These are phyloP conservation scores for Malus sylvestris DNA, from an alignment of 306 rosid species.

Conservation along the genomic window DNA sequence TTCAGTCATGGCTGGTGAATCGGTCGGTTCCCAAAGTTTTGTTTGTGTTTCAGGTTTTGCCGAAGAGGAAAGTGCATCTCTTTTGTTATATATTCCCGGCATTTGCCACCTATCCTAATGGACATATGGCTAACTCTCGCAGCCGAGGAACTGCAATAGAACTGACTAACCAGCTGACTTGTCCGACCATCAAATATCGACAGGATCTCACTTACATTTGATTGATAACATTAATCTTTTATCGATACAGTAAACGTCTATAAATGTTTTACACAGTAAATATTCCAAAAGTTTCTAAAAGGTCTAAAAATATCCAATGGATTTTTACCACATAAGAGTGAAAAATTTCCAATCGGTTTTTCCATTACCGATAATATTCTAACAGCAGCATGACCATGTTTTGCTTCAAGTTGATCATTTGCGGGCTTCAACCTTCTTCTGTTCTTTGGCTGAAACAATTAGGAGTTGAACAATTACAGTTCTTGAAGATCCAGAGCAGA, in stretches of 20 bases:
- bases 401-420: constrained; percentile 34
- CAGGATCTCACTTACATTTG: too few relatives aligned
- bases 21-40: neutral
- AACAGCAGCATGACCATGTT: constrained; percentile 13
- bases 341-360: neutral
- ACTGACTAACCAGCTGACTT: neutral
- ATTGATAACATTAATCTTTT: too few relatives aligned
- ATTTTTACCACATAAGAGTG: neutral
- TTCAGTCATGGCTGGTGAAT: constrained; percentile 5
- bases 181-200: too few relatives aligned
- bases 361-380: neutral
- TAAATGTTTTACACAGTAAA: neutral
- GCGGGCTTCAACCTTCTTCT: constrained; percentile 69
- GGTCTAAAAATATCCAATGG: neutral
- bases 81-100: too few relatives aligned
- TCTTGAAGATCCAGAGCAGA: neutral
- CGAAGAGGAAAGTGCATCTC: neutral
- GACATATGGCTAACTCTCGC: neutral
- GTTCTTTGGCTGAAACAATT: constrained; percentile 59
- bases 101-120: neutral
- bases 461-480: neutral
- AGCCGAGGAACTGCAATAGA: too few relatives aligned
- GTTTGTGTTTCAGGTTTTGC: neutral
- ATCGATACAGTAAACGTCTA: too few relatives aligned
- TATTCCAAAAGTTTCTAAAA: neutral